These are phyloP conservation scores for Leccinum variicolor DNA, from an alignment of 768 basidiomycete species.

Conservation along the genomic window DNA sequence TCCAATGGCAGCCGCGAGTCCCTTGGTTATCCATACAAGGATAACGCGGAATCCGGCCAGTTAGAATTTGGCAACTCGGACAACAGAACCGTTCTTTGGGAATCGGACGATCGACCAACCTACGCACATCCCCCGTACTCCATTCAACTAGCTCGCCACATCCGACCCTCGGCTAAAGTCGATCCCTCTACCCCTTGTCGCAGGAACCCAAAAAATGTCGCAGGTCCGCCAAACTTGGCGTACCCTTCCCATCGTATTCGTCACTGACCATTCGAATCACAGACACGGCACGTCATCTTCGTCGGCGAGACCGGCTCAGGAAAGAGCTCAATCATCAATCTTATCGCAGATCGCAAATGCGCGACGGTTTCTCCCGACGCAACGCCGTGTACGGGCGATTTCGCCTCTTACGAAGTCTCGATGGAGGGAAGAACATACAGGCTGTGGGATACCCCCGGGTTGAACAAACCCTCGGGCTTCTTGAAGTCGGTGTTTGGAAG, in stretches of 20 bases:
- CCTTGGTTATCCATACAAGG: no score
- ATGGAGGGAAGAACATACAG: constrained; percentile 14
- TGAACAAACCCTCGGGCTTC: constrained; percentile 12
- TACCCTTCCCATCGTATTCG: not conserved
- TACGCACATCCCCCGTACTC: not conserved
- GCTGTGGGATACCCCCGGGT: constrained; percentile 34
- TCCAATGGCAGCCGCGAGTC: not conserved
- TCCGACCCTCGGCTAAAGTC: not conserved
- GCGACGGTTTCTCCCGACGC: constrained; percentile 29
- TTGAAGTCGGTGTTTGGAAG: constrained; percentile 4
- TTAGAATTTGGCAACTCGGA: no score
- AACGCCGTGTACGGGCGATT: constrained; percentile 31
- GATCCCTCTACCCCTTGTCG: not conserved
- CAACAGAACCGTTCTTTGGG: not conserved
- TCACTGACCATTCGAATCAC: not conserved
- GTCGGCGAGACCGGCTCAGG: constrained; percentile 35
- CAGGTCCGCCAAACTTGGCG: not conserved
- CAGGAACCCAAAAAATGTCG: not conserved
- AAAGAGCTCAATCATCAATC: constrained; percentile 44
- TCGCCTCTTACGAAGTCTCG: constrained; percentile 19
- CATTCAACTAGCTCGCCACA: not conserved
- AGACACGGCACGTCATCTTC: constrained; percentile 29
- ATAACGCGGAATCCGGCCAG: not conserved
- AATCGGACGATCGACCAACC: not conserved
- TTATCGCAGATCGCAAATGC: constrained; percentile 25